Percentiles rank a stretch among this genome's conserved stretches.
Conservation (phyloP, 768 basidiomycete species). For the Leccinum imitatum region DNA sequence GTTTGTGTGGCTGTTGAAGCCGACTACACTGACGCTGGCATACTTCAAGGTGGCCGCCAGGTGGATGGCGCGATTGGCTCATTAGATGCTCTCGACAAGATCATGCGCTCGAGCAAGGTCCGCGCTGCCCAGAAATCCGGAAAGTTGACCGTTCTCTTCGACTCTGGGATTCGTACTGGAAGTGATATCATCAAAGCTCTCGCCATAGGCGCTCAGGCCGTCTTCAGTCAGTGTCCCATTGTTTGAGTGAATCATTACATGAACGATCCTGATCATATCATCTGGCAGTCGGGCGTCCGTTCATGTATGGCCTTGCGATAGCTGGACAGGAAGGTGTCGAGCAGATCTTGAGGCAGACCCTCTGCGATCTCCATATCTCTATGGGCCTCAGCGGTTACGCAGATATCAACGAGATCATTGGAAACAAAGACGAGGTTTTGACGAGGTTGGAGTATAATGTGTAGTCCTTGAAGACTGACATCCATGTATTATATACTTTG, state of each 20-base stretch:
- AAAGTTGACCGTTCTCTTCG: constrained; percentile 64
- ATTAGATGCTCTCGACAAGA: constrained; percentile 66
- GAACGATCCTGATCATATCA: background rate
- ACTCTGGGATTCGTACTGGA: constrained; percentile 79
- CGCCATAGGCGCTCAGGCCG: constrained; percentile 81
- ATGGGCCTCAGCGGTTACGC: constrained; percentile 63
- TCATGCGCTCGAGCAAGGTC: constrained; percentile 62
- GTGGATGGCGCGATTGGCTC: constrained; percentile 80
- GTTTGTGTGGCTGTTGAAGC: background rate
- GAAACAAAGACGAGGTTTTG: constrained; percentile 41
- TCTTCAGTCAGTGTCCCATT: constrained; percentile 55
- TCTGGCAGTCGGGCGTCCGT: constrained; percentile 64
- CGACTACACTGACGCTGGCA: background rate
- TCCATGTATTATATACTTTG: background rate
- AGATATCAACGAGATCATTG: constrained; percentile 59
- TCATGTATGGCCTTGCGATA: constrained; percentile 69
- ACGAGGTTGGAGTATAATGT: constrained; percentile 19
- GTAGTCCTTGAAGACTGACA: background rate
- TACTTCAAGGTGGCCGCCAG: constrained; percentile 61
- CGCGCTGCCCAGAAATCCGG: constrained; percentile 57
- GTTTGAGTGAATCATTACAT: background rate
- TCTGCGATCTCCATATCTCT: constrained; percentile 67
- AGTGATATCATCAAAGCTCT: constrained; percentile 83
- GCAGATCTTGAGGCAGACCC: constrained; percentile 63
- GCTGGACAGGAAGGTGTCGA: constrained; percentile 75